Base-by-base conservation (phyloP, 2,329 filamentous ascomycete species). In the Pestalotiopsis sp. region DNA sequence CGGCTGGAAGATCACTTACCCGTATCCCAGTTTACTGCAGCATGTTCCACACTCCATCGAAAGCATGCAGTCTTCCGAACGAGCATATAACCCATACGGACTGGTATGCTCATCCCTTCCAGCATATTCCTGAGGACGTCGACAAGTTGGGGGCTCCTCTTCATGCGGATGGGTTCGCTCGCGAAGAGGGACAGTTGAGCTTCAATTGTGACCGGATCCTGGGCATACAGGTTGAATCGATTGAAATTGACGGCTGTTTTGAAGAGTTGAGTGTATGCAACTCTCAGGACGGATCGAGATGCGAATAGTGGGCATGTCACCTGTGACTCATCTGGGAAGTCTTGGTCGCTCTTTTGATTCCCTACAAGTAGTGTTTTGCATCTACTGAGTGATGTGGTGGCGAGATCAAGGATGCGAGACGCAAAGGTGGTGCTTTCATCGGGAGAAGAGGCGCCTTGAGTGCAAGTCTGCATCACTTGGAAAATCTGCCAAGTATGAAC, bases 21-120 rank as follows among this genome's bases (percentile, higher is more conserved):
- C 6, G 14, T 39, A 13, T 41, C 60, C 60, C 60, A 63, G n/a
- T 9, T 17, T 6, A 31, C 31, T 6, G 31, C 60, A n/a, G 60
- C 60, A 41, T 38, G 14, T 11, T 63, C 60, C 11, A 63, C 27
- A 13, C 60, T 41, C 60, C 60, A 63, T 9, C 31, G 38, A 41
- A 63, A 63, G 2, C 27, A 25, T 63, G 60, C 60, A 9, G 60
- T 63, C n/a, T 63, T 63, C 14, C 38, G 60, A 17, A 63, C 36
- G 7, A 63, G n/a, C 60, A 63, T 39, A 31, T 63, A 63, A 11
- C 60, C 60, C 60, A 63, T 41, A 1, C 60, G 27, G 20, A 63
- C 38, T n/a, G 60, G 60, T 7, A 63, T 36, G 11, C 57, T 27
- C 57, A 59, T 20, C 14, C 57, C 27, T 59, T 59, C 57, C 11